phyloP scores from a whole-genome alignment of 2,329 filamentous ascomycete species.

The Aspergillus calidoustus region DNA sequence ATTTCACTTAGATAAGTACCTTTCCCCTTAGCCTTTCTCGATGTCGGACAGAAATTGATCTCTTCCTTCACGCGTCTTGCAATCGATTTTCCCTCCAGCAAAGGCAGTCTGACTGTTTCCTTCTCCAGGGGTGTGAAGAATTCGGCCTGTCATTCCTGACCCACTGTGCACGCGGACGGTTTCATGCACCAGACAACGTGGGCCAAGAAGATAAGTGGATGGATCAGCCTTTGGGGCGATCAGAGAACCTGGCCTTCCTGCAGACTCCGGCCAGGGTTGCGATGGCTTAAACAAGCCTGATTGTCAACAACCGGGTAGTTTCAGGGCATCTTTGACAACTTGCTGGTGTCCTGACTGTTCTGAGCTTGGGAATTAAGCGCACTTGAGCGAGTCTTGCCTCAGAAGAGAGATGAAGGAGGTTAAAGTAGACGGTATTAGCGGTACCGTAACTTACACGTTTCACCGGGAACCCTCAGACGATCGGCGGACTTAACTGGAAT shows the following conservation, averaged over 20 bases:
- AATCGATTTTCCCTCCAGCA: not conserved
- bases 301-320: not conserved
- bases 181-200: constrained; percentile 46
- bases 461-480: not conserved
- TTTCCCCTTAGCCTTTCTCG: not conserved
- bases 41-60: constrained; percentile 1
- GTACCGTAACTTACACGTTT: not conserved
- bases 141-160: constrained; percentile 43
- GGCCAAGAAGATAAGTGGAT: constrained; percentile 36
- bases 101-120: not conserved
- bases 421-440: not conserved
- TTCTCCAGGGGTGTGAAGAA: constrained; percentile 35
- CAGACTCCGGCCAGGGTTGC: constrained; percentile 23
- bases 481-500: not conserved
- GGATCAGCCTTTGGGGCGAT: constrained; percentile 32
- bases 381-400: not conserved
- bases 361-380: not conserved
- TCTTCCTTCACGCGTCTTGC: not conserved
- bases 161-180: constrained; percentile 45
- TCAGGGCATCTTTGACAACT: not conserved
- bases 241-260: constrained; percentile 29
- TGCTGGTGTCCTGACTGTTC: not conserved
- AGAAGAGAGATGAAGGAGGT: not conserved
- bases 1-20: constrained; percentile 1
- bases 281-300: not conserved